Conservation (phyloP, 768 basidiomycete species). For the Gloeostereum incarnatum region DNA sequence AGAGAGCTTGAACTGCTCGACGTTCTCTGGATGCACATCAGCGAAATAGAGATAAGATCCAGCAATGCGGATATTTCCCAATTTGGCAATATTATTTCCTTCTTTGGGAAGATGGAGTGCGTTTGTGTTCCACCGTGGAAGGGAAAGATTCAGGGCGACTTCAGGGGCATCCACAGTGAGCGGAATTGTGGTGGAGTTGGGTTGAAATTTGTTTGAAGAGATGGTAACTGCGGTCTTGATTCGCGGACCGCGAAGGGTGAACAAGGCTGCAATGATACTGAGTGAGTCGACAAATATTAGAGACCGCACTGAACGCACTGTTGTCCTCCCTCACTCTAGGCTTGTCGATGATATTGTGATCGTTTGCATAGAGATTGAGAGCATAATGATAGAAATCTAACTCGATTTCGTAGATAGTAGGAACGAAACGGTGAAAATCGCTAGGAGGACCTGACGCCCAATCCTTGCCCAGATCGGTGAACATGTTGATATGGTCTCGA, state of each 20-base stretch:
- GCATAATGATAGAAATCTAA: slow-evolving; percentile 69
- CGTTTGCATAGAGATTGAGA: slow-evolving; percentile 80
- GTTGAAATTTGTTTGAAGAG: slow-evolving; percentile 63
- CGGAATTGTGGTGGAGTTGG: slow-evolving; percentile 55
- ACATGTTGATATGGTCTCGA: slow-evolving; percentile 91
- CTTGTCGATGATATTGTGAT: slow-evolving; percentile 94
- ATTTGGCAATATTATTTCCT: slow-evolving; percentile 53
- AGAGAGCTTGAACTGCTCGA: slow-evolving; percentile 70
- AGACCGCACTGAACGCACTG: slow-evolving; percentile 32
- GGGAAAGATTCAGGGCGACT: slow-evolving; percentile 45
- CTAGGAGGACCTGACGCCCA: slow-evolving; percentile 80
- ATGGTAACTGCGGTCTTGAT: slow-evolving; percentile 46
- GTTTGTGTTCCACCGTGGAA: slow-evolving; percentile 89
- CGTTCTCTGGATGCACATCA: slow-evolving; percentile 53
- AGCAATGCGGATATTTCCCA: slow-evolving; percentile 44
- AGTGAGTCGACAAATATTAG: background rate
- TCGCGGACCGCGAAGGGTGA: slow-evolving; percentile 53
- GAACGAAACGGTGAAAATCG: slow-evolving; percentile 77
- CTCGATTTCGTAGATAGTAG: slow-evolving; percentile 66
- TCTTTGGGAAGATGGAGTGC: slow-evolving; percentile 54
- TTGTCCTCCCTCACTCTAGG: slow-evolving; percentile 79
- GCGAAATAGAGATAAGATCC: slow-evolving; percentile 73
- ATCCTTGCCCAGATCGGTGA: slow-evolving; percentile 87
- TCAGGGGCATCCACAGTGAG: slow-evolving; percentile 58
- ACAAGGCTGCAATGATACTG: slow-evolving; percentile 46